These are phyloP conservation scores for Malania oleifera DNA, from an alignment of 164 flowering plant species.

Conservation along the genomic window DNA sequence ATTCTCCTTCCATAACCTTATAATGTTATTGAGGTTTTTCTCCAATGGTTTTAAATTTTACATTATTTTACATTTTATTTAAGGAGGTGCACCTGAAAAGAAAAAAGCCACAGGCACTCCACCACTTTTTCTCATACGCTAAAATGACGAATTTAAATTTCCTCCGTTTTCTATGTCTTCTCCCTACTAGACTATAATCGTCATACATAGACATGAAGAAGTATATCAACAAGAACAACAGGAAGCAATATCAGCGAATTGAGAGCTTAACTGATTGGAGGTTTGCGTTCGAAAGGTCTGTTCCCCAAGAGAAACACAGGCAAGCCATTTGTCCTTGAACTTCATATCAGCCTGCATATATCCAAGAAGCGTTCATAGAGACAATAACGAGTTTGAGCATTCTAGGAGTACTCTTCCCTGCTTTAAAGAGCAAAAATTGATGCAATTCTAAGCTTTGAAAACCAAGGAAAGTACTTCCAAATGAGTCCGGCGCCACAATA, in stretches of 20 bases:
- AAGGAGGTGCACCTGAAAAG: no score
- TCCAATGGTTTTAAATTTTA: no score
- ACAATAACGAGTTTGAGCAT: neutral
- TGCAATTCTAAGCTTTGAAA: no score
- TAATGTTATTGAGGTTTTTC: no score
- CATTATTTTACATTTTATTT: no score
- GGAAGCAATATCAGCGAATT: neutral
- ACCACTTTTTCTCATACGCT: no score
- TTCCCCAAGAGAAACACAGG: constrained; percentile 86
- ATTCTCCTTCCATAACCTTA: no score
- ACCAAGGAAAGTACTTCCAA: neutral
- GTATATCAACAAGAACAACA: neutral
- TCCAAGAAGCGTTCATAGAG: neutral
- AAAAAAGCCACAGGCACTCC: no score
- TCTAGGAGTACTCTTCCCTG: neutral
- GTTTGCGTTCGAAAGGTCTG: constrained; percentile 63
- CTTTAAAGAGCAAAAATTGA: no score
- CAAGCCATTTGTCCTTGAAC: constrained; percentile 88
- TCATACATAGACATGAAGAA: neutral
- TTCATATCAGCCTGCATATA: constrained; percentile 77
- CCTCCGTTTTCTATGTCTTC: no score
- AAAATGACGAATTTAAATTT: no score
- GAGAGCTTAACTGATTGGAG: constrained; percentile 59
- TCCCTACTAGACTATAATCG: no score
- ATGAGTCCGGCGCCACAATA: neutral